phyloP scores from a whole-genome alignment of 192 early-diverging fungal genomes.

The Geosiphon pyriformis region DNA sequence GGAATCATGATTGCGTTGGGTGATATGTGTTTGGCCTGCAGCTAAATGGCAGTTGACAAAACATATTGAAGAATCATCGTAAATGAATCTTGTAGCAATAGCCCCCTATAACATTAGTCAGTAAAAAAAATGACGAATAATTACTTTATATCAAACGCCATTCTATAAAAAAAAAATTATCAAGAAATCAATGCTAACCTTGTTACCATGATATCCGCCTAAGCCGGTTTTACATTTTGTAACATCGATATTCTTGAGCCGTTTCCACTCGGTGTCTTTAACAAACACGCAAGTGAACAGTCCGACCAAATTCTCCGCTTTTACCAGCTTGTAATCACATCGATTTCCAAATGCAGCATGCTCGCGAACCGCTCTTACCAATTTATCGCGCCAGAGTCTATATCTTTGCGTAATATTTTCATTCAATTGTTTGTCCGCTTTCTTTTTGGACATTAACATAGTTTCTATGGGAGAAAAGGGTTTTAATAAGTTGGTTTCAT shows the following conservation, averaged over 20 bases:
- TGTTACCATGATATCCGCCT: slow-evolving; percentile 84
- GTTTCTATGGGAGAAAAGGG: slow-evolving; percentile 34
- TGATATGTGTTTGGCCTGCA: slow-evolving; percentile 72
- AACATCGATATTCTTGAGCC: slow-evolving; percentile 55
- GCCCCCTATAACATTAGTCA: slow-evolving; percentile 65
- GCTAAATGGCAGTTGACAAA: slow-evolving; percentile 86
- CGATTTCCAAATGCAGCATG: slow-evolving; percentile 40
- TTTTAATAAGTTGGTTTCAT: not conserved
- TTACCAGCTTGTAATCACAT: slow-evolving; percentile 57
- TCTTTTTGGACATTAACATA: slow-evolving; percentile 50
- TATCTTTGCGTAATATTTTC: slow-evolving; percentile 65
- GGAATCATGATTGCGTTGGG: slow-evolving; percentile 69
- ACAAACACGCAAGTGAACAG: slow-evolving; percentile 87
- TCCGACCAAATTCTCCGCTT: slow-evolving; percentile 82
- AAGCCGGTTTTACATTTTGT: slow-evolving; percentile 85
- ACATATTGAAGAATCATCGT: slow-evolving; percentile 75
- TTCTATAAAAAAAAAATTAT: not conserved
- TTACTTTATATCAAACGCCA: not conserved
- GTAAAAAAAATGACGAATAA: not conserved
- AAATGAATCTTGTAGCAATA: slow-evolving; percentile 66
- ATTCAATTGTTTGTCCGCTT: slow-evolving; percentile 43
- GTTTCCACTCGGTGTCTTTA: slow-evolving; percentile 46
- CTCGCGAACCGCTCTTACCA: slow-evolving; percentile 55
- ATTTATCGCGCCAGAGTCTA: slow-evolving; percentile 75
- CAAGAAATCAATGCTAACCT: slow-evolving; percentile 42